These are phyloP conservation scores for Fusarium xylarioides DNA, from an alignment of 2,329 filamentous ascomycete genomes.

Conservation along the genomic window DNA sequence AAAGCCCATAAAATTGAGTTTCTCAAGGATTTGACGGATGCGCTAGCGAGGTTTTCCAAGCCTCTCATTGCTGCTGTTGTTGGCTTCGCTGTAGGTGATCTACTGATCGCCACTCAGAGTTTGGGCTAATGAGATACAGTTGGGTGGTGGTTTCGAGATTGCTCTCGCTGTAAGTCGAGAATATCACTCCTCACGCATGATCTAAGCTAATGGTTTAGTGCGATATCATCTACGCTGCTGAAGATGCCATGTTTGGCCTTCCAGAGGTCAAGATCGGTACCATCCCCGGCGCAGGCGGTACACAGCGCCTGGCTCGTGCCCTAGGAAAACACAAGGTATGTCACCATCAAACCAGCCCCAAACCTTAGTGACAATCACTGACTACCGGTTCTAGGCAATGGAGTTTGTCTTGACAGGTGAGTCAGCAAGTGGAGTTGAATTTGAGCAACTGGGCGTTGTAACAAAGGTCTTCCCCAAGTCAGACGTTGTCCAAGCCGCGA, in stretches of 20 bases:
- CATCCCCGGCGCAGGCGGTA: constrained; percentile 48
- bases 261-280: constrained; percentile 49
- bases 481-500: constrained; percentile 19
- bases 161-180: constrained; percentile 24
- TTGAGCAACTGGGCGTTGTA: constrained; percentile 24
- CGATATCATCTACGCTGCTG: constrained; percentile 47
- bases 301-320: constrained; percentile 45
- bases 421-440: constrained; percentile 25
- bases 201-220: constrained; percentile 31
- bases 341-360: neutral
- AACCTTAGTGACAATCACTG: neutral
- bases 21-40: constrained; percentile 30
- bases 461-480: constrained; percentile 24
- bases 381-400: constrained; percentile 11
- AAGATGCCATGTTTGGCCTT: constrained; percentile 45
- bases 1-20: constrained; percentile 21
- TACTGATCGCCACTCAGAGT: neutral
- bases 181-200: neutral
- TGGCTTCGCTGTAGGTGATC: constrained; percentile 22
- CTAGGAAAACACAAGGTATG: constrained; percentile 46
- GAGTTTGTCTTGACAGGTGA: constrained; percentile 29
- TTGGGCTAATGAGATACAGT: neutral
- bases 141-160: constrained; percentile 34
- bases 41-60: constrained; percentile 20
- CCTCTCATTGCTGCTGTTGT: constrained; percentile 29